Percentiles rank a stretch among this genome's conserved stretches.
Evolutionary conservation across 495 filamentous ascomycete species (phyloP).

Genomic region (Mytilinidion resinicola): DNA sequence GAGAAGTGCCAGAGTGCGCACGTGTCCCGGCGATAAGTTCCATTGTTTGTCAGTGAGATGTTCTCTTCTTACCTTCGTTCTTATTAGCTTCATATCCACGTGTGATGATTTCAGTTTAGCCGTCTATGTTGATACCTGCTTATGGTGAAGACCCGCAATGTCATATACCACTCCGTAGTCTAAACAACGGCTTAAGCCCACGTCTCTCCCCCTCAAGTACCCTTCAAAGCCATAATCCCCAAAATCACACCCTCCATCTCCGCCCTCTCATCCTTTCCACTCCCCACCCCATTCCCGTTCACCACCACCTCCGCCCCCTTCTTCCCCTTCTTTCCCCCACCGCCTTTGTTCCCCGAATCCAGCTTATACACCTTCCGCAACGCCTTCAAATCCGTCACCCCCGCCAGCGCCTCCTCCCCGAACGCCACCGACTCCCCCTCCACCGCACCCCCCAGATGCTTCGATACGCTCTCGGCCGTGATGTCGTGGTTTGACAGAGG

Average conservation of each 20-base stretch:
- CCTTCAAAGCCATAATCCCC: conserved; percentile 38
- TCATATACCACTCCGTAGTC: too few species aligned
- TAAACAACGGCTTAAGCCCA: too few species aligned
- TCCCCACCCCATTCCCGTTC: conserved; percentile 7
- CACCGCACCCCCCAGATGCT: conserved; percentile 57
- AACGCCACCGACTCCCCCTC: conserved; percentile 57
- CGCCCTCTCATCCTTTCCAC: conserved; percentile 19
- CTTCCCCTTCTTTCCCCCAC: background rate
- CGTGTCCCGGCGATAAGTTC: too few species aligned
- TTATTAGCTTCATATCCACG: too few species aligned
- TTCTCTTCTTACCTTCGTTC: too few species aligned
- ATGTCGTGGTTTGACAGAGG: conserved; percentile 17
- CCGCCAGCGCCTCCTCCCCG: conserved; percentile 53
- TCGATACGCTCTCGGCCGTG: conserved; percentile 40
- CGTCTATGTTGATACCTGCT: too few species aligned
- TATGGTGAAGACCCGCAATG: too few species aligned
- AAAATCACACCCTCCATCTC: conserved; percentile 36
- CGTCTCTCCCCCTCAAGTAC: conserved; percentile 27
- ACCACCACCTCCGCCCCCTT: background rate
- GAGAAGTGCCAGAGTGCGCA: background rate
- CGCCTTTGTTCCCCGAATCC: conserved; percentile 32
- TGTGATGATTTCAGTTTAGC: too few species aligned
- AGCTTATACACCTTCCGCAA: conserved; percentile 83
- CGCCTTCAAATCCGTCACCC: conserved; percentile 57
- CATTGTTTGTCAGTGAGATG: too few species aligned